Percentiles rank a stretch among this genome's conserved stretches.
These are phyloP conservation scores for Botrytis cinerea DNA, from an alignment of 2,329 filamentous ascomycete genomes.

Conservation along the genomic window DNA sequence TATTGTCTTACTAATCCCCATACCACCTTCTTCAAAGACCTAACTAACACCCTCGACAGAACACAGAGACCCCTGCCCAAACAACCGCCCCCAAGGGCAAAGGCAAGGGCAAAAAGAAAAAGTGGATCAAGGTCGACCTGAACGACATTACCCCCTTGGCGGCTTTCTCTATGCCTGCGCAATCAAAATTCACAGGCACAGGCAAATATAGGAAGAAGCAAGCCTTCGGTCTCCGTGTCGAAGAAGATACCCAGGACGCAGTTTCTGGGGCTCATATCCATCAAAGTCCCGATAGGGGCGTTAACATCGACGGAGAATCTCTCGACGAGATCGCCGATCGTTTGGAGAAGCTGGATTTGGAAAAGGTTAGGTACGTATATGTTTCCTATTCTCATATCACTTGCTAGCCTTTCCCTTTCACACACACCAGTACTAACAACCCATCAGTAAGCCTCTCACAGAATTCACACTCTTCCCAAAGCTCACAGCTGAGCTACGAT, in stretches of 20 bases:
- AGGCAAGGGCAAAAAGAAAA: background rate
- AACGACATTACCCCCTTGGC: background rate
- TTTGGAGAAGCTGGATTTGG: background rate
- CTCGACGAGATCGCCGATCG: background rate
- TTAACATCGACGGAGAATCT: background rate
- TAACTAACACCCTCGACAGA: background rate
- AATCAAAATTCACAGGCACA: background rate
- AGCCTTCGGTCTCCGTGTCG: background rate
- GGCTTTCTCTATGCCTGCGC: fast-evolving
- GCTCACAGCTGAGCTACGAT: background rate
- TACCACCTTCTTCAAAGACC: fast-evolving
- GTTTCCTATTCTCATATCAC: background rate
- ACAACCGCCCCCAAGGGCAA: background rate
- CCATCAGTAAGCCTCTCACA: background rate
- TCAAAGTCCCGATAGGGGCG: background rate
- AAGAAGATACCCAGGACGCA: background rate
- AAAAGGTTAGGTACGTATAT: background rate
- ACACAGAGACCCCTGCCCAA: fast-evolving
- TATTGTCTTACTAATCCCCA: too few relatives aligned
- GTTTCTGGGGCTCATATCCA: background rate
- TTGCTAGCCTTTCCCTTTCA: too few relatives aligned
- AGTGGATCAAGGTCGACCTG: background rate
- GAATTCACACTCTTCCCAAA: background rate
- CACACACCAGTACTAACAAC: background rate
- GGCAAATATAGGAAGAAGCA: background rate